phyloP scores from a whole-genome alignment of 2,329 filamentous ascomycete genomes.

The Akanthomyces lecanii region DNA sequence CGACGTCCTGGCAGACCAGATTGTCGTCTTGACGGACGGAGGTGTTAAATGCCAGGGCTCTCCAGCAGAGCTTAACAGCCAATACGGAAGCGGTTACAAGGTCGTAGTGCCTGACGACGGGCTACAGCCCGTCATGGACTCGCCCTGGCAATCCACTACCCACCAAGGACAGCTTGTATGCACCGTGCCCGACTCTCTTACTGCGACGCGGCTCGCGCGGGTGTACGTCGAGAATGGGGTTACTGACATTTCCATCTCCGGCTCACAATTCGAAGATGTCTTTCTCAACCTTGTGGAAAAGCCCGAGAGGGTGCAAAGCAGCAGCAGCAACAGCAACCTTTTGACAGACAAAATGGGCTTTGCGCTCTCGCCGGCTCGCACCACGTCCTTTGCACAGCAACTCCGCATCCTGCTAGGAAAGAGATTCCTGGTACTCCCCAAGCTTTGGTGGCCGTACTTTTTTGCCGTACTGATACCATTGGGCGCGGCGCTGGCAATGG shows the following conservation, averaged over 20 bases:
- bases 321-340: background rate
- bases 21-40: slow-evolving; percentile 62
- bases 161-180: slow-evolving; percentile 49
- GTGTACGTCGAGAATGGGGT: slow-evolving; percentile 48
- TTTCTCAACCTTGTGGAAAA: slow-evolving; percentile 29
- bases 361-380: background rate
- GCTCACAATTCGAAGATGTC: slow-evolving; percentile 32
- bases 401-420: slow-evolving; percentile 69
- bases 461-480: slow-evolving; percentile 54
- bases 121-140: background rate
- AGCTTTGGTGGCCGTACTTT: slow-evolving; percentile 70
- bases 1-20: slow-evolving; percentile 63
- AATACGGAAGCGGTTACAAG: slow-evolving; percentile 60
- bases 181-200: slow-evolving; percentile 40
- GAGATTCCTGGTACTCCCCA: slow-evolving; percentile 64
- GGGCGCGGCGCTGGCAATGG: background rate
- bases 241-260: slow-evolving; percentile 28
- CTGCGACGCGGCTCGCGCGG: slow-evolving; percentile 25
- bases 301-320: slow-evolving; percentile 13
- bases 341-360: slow-evolving; percentile 12
- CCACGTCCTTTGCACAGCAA: slow-evolving; percentile 41
- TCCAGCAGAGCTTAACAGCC: slow-evolving; percentile 60
- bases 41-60: slow-evolving; percentile 58
- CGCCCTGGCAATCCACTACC: background rate
- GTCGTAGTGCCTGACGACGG: slow-evolving; percentile 37